These are phyloP conservation scores for Zelopaecilomyces penicillatus DNA, from an alignment of 2,329 filamentous ascomycete genomes.

Conservation along the genomic window DNA sequence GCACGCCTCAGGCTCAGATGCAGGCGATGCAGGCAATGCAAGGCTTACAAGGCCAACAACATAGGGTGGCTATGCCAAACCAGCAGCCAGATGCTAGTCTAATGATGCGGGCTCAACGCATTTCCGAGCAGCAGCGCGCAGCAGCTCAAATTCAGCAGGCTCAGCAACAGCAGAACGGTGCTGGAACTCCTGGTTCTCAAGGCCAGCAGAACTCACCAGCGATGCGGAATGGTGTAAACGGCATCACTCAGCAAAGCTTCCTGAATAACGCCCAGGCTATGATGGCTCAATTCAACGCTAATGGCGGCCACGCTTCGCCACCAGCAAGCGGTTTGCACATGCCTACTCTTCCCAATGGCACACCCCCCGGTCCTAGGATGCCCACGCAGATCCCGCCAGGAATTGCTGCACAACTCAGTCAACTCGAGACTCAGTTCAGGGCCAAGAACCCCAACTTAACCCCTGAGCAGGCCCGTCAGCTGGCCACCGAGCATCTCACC, in stretches of 20 bases:
- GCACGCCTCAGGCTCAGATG: constrained; percentile 62
- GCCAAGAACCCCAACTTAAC: constrained; percentile 43
- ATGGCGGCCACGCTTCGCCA: constrained; percentile 35
- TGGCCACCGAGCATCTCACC: constrained; percentile 43
- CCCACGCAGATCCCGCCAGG: constrained; percentile 37
- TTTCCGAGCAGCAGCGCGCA: constrained; percentile 56
- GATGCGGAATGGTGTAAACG: constrained; percentile 33
- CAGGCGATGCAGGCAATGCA: constrained; percentile 40
- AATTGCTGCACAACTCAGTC: constrained; percentile 40
- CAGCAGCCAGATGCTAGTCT: constrained; percentile 42
- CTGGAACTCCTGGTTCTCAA: constrained; percentile 24
- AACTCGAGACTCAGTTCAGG: constrained; percentile 44
- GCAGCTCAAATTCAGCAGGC: constrained; percentile 34
- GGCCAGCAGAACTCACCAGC: constrained; percentile 37
- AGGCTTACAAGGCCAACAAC: constrained; percentile 26
- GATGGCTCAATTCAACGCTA: constrained; percentile 41
- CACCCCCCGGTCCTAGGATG: constrained; percentile 33
- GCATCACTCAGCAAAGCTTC: constrained; percentile 44
- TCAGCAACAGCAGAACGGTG: constrained; percentile 22
- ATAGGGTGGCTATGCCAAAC: constrained; percentile 47
- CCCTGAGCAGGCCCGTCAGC: constrained; percentile 40
- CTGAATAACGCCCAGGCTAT: constrained; percentile 44
- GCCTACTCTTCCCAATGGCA: constrained; percentile 33
- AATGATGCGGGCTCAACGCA: constrained; percentile 56
- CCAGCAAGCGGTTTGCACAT: constrained; percentile 39